Conservation (phyloP, 2,329 filamentous ascomycete genomes). For the Tolypocladium ophioglossoides region DNA sequence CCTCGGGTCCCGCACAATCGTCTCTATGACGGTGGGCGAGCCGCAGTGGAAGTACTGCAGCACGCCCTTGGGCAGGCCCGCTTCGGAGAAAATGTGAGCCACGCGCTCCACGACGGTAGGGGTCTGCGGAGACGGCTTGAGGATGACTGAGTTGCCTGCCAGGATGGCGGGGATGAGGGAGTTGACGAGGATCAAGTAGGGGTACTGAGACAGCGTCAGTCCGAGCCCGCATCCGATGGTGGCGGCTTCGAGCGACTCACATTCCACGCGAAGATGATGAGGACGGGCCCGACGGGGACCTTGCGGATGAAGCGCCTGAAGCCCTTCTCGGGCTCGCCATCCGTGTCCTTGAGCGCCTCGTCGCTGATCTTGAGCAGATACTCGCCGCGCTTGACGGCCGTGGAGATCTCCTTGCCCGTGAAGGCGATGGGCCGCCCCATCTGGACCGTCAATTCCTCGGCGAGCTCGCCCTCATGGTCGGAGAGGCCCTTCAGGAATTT, state of each 20-base stretch:
- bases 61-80: constrained; percentile 73
- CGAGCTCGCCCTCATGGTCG: constrained; percentile 68
- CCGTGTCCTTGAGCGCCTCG: constrained; percentile 67
- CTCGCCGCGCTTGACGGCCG: constrained; percentile 74
- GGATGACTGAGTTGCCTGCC: constrained; percentile 79
- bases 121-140: constrained; percentile 93
- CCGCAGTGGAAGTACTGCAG: constrained; percentile 91
- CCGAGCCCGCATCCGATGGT: background rate
- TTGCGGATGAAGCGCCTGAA: constrained; percentile 89
- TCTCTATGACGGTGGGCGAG: constrained; percentile 64
- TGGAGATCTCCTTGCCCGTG: constrained; percentile 71
- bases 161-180: constrained; percentile 86
- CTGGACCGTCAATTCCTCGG: constrained; percentile 78
- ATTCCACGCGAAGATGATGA: constrained; percentile 94
- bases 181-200: constrained; percentile 88
- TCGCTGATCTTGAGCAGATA: constrained; percentile 78
- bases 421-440: constrained; percentile 93
- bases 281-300: constrained; percentile 74
- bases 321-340: constrained; percentile 73
- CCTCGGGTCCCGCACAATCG: constrained; percentile 64
- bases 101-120: constrained; percentile 85
- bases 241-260: constrained; percentile 39
- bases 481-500: constrained; percentile 64
- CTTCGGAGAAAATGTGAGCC: constrained; percentile 62
- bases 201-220: constrained; percentile 51